Evolutionary conservation across 2,329 filamentous ascomycete species (phyloP), one percentile per base, ranked within the genome.

Genomic region (Penicillium sp.): DNA sequence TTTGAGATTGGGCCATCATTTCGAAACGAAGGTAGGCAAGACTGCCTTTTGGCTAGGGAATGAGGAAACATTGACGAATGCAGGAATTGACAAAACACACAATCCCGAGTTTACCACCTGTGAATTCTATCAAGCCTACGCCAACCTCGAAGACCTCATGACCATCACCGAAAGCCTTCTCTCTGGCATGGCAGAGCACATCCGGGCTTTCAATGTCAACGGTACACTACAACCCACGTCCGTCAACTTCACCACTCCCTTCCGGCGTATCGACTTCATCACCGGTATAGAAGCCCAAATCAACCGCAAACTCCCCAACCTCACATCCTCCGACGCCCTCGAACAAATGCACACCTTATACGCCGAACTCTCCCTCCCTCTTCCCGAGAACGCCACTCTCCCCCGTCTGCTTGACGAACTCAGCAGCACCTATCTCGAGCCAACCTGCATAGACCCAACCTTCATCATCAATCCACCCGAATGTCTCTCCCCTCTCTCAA

Each of bases 71-170:
- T 40, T 54, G 27, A 52, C 37, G 15, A 9, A 29, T 12, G 22
- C 25, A 71, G 74, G 75, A 1, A 64, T 95, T 23, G 89, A 95
- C 61, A 77, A 76, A 18, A 95, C 87, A 0, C 92, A 98, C 61
- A 98, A 98, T 58, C 90, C 92, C 0, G 92, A 98, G 60, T 98
- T 96, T 66, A 92, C 85, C 30, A 96, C 86, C 43, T 96, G 90
- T 70, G 92, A 98, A 66, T 96, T 95, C 67, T 98, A 98, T 66
- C 82, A 84, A 44, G 82, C 89, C 2, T 93, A 89, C 55, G 80
- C 83, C 43, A 84, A 82, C 47, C 74, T 95, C 0, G 69, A 80
- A 23, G 77, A 85, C 28, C 69, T 96, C 34, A 88, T 94, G 56
- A 59, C 64, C 13, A 77, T 80, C 59, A 96, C 90, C 1, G 84